A percentile compares a stretch with the other conserved stretches of the same genome.
Conservation (phyloP, 1,284 basidiomycete species). For the Chondrostereum purpureum region DNA sequence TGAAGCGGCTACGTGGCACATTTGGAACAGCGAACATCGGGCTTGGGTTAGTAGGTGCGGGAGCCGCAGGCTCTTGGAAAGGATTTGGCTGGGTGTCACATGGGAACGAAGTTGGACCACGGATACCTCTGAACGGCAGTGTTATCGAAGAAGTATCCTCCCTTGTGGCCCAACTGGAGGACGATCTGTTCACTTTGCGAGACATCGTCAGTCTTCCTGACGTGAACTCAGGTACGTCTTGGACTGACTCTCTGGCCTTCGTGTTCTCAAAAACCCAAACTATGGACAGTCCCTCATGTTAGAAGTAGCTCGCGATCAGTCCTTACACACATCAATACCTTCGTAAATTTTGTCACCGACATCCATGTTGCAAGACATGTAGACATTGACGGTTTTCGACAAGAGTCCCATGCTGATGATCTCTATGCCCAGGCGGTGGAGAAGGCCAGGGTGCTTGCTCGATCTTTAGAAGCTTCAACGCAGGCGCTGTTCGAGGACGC, state of each 20-base stretch:
- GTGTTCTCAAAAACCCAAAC: background rate
- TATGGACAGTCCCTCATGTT: constrained; percentile 29
- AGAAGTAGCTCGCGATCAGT: constrained; percentile 38
- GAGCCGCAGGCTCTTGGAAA: constrained; percentile 63
- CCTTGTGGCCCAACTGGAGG: constrained; percentile 42
- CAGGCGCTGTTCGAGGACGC: constrained; percentile 72
- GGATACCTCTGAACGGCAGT: constrained; percentile 42
- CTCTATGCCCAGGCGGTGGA: constrained; percentile 58
- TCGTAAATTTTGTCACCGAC: constrained; percentile 54
- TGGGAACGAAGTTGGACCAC: constrained; percentile 42
- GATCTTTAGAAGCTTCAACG: constrained; percentile 57
- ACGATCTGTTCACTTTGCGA: constrained; percentile 35
- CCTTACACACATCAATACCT: constrained; percentile 45
- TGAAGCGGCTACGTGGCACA: constrained; percentile 57
- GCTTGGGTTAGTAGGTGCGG: constrained; percentile 66
- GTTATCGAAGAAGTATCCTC: constrained; percentile 47
- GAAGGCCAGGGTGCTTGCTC: constrained; percentile 57
- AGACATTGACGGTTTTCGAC: constrained; percentile 66
- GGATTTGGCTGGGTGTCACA: constrained; percentile 72
- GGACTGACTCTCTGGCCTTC: background rate
- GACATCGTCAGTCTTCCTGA: constrained; percentile 30
- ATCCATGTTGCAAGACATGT: constrained; percentile 72
- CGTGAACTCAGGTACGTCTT: constrained; percentile 35
- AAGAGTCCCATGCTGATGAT: constrained; percentile 38
- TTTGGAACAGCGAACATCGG: constrained; percentile 64